Conservation (phyloP, 116 monocot genomes). For the Phalaenopsis hybrid region DNA sequence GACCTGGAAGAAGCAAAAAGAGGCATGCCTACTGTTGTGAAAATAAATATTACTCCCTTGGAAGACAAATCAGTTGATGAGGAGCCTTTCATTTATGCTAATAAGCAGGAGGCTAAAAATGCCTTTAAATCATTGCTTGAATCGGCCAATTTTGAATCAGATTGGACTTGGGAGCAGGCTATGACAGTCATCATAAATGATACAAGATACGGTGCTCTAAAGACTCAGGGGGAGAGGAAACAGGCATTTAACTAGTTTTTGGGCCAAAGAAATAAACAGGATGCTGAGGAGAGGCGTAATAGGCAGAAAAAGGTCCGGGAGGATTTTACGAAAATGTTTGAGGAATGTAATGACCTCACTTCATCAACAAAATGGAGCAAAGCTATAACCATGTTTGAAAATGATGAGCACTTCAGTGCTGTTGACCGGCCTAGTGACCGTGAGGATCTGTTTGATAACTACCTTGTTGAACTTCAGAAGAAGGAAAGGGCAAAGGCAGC, state of each 20-base stretch:
- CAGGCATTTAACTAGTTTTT: slow-evolving; percentile 99
- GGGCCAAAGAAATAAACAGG: slow-evolving; percentile 86
- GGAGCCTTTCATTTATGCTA: slow-evolving; percentile 79
- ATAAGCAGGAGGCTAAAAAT: slow-evolving; percentile 96
- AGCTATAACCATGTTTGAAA: slow-evolving; percentile 81
- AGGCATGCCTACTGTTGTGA: slow-evolving; percentile 52
- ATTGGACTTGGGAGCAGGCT: slow-evolving; percentile 87
- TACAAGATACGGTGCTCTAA: slow-evolving; percentile 90
- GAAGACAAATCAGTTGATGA: slow-evolving; percentile 77
- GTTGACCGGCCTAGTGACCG: slow-evolving; percentile 84
- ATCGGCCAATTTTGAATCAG: no score
- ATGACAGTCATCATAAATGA: slow-evolving; percentile 94
- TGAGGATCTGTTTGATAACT: slow-evolving; percentile 84
- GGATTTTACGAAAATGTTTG: slow-evolving; percentile 85
- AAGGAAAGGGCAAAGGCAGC: slow-evolving; percentile 87
- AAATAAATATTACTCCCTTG: slow-evolving; percentile 49
- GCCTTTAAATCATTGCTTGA: slow-evolving; percentile 48
- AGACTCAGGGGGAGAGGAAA: slow-evolving; percentile 44
- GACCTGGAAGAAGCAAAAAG: slow-evolving; percentile 78
- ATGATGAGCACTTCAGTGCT: slow-evolving; percentile 83
- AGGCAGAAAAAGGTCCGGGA: slow-evolving; percentile 87
- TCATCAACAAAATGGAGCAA: slow-evolving; percentile 55
- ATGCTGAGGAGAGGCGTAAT: slow-evolving; percentile 79
- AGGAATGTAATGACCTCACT: slow-evolving; percentile 82
- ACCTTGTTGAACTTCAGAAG: slow-evolving; percentile 78